These are phyloP conservation scores for Backusella morwellensis DNA, from an alignment of 192 early-diverging fungal genomes.

Conservation along the genomic window DNA sequence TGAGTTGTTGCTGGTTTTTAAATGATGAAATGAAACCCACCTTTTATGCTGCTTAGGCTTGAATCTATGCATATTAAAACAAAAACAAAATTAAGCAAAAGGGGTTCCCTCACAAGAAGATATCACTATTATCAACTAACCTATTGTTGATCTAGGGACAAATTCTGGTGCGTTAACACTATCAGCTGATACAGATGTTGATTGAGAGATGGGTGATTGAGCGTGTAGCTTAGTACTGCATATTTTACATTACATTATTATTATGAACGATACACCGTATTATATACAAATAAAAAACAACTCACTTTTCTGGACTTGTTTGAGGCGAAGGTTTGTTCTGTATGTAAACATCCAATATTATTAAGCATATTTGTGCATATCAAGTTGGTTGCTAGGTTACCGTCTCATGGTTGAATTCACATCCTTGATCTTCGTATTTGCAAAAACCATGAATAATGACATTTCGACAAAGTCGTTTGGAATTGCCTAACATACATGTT, in stretches of 20 bases:
- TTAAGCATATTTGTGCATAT: not conserved
- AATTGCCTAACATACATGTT: not conserved
- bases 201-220: conserved; percentile 12
- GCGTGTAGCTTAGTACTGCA: conserved; percentile 14
- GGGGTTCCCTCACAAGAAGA: not conserved
- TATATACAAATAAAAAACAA: not conserved
- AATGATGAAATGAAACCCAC: not conserved
- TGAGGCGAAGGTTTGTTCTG: conserved; percentile 16
- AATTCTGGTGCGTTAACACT: conserved; percentile 57
- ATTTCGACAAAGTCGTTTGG: conserved; percentile 65
- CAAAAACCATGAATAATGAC: conserved; percentile 83
- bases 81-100: not conserved
- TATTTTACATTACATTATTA: not conserved
- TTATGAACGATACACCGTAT: not conserved
- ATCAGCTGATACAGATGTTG: conserved; percentile 48
- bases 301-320: conserved; percentile 27
- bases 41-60: not conserved
- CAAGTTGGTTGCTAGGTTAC: conserved; percentile 39
- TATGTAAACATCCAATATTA: not conserved
- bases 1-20: not conserved
- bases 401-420: conserved; percentile 77
- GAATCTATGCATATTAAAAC: not conserved
- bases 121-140: not conserved
- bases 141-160: conserved; percentile 46
- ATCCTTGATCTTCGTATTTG: conserved; percentile 78